phyloP scores from a whole-genome alignment of 1,284 basidiomycete genomes.

The Boletus hoseneyae region DNA sequence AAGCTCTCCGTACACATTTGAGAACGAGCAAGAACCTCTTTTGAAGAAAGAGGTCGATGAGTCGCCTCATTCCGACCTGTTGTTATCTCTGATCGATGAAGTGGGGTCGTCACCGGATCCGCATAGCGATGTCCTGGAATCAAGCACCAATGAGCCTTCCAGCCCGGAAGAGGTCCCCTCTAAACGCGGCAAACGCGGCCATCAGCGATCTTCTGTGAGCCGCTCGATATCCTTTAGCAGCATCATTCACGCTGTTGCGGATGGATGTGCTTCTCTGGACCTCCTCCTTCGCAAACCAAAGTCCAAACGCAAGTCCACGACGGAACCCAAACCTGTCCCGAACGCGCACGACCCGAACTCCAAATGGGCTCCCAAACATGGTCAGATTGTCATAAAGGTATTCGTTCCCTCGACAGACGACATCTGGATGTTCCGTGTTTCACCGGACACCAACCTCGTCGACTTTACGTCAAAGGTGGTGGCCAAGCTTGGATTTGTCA shows the following conservation, averaged over 20 bases:
- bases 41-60: conserved; percentile 8
- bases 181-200: conserved; percentile 4
- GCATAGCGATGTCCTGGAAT: not conserved
- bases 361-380: conserved; percentile 35
- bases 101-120: not conserved
- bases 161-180: not conserved
- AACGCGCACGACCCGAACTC: conserved; percentile 2
- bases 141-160: not conserved
- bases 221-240: conserved; percentile 19
- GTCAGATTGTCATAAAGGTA: conserved; percentile 40
- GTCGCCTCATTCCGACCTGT: conserved; percentile 11
- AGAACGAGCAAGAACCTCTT: conserved; percentile 9
- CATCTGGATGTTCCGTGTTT: conserved; percentile 39
- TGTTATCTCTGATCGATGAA: conserved; percentile 15
- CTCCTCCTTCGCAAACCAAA: conserved; percentile 18
- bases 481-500: conserved; percentile 36
- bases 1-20: not conserved
- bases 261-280: conserved; percentile 20
- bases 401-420: conserved; percentile 39
- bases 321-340: not conserved
- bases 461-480: conserved; percentile 34
- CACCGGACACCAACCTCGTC: conserved; percentile 30
- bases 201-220: conserved; percentile 15
- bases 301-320: conserved; percentile 3
- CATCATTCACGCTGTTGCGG: conserved; percentile 15